Evolutionary conservation across 495 filamentous ascomycete genomes (phyloP), one percentile per base, ranked within the genome.

Genomic region (Hypoxylon crocopeplum): DNA sequence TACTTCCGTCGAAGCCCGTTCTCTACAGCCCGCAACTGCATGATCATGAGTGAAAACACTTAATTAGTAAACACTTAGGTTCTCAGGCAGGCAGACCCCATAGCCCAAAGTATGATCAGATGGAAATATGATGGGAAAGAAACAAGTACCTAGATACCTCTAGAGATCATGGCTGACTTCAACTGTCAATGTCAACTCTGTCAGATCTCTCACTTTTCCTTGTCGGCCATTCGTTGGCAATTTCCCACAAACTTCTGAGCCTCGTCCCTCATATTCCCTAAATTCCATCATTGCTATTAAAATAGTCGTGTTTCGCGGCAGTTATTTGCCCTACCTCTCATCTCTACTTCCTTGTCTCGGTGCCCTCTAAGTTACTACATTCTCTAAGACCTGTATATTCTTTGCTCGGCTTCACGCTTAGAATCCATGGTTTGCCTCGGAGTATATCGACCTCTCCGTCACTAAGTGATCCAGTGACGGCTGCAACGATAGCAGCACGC

Each of bases 251-350:
- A n/a, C 46, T 47, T 45, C 21, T 50, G 22, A 24, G 1, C 15
- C 11, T 27, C 29, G 21, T 21, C 36, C 54, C 36, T n/a, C 17
- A 30, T n/a, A 15, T 21, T 15, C 13, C 60, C 60, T 64, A 64
- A 10, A 49, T 58, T 54, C 30, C 30, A 22, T 39, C 12, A 55
- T 21, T 30, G 36, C 21, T 42, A 22, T 45, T 11, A 12, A 49
- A 55, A 22, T 19, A 64, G 24, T 32, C 44, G 7, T 55, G 59
- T 59, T 30, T 40, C 25, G 17, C 24, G 50, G 12, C 19, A 49
- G 38, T 42, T 34, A 29, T 5, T 27, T 10, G 30, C 24, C 48
- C 8, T 59, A 55, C 5, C 32, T 39, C 37, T 39, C 22, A 36
- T 45, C 27, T 53, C 48, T 48, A 6, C 44, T 38, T 48, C 27